Evolutionary conservation across 352 stramenopile species (phyloP).

Genomic region (Pythium utonaiense): DNA sequence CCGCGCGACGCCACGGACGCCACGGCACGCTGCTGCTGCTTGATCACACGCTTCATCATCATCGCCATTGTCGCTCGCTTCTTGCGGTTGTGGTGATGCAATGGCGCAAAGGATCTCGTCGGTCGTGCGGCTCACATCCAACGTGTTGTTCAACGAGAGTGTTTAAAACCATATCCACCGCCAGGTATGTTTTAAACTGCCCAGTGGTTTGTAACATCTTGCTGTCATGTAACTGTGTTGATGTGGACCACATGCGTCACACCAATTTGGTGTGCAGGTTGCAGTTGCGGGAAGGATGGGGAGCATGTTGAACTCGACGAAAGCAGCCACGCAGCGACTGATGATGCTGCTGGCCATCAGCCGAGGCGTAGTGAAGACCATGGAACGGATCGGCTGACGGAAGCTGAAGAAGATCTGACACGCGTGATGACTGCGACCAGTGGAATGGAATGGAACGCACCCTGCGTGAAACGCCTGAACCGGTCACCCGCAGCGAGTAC

Average conservation of each 20-base stretch:
- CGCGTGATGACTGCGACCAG: neutral
- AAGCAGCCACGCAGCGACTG: neutral
- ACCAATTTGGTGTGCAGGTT: neutral
- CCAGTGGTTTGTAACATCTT: constrained; percentile 11
- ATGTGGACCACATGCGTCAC: constrained; percentile 9
- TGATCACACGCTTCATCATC: constrained; percentile 20
- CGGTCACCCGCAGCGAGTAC: neutral
- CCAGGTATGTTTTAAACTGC: constrained; percentile 7
- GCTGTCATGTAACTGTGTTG: too few relatives aligned
- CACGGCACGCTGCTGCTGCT: constrained; percentile 9
- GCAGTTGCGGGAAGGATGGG: neutral
- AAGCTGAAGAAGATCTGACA: neutral
- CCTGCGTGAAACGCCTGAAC: too few relatives aligned
- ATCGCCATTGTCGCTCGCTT: constrained; percentile 13
- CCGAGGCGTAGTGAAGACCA: neutral
- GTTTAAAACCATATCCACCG: neutral
- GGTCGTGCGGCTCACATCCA: neutral
- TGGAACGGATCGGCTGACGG: neutral
- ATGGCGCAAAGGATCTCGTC: neutral
- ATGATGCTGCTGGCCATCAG: neutral
- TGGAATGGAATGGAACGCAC: neutral
- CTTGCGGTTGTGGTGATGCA: neutral
- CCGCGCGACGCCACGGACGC: constrained; percentile 29
- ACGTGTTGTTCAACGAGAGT: neutral
- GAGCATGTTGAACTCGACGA: neutral